These are phyloP conservation scores for Phalaenopsis aphrodite DNA, from an alignment of 106 monocot species.

Conservation along the genomic window DNA sequence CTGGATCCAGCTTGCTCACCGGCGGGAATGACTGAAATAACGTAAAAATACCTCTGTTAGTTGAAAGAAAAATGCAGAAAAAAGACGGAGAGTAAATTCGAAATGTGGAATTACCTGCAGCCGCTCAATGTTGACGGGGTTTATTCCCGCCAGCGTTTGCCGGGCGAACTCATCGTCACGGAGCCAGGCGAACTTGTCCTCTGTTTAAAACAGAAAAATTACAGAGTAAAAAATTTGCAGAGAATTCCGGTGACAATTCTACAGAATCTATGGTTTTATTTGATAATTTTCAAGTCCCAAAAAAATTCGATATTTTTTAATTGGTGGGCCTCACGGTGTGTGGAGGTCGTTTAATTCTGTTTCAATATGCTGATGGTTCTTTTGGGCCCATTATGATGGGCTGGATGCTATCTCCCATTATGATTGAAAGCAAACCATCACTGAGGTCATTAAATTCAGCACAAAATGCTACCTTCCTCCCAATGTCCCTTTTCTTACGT, in stretches of 20 bases:
- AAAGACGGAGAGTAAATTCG: not conserved
- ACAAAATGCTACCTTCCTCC: too few species aligned
- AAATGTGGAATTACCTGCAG: slow-evolving; percentile 35
- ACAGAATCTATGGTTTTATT: not conserved
- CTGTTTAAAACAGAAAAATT: slow-evolving; percentile 20
- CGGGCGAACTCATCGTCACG: slow-evolving; percentile 90
- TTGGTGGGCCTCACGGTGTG: too few species aligned
- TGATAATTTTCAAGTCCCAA: too few species aligned
- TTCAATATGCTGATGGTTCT: not conserved
- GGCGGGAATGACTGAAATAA: slow-evolving; percentile 66
- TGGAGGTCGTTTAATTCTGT: too few species aligned
- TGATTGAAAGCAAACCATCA: not conserved
- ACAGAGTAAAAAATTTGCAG: too few species aligned
- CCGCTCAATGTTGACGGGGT: slow-evolving; percentile 80
- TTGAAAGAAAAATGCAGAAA: not conserved
- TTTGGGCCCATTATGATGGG: not conserved
- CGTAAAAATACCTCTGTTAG: slow-evolving; percentile 2
- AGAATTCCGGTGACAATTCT: too few species aligned
- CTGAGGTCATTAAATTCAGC: not conserved
- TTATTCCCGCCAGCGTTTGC: slow-evolving; percentile 78
- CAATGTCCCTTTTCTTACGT: too few species aligned
- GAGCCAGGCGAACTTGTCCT: slow-evolving; percentile 97
- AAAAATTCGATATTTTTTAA: too few species aligned
- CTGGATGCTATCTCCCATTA: not conserved
- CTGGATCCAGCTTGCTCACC: slow-evolving; percentile 79